A percentile compares a stretch with the other conserved stretches of the same genome.
Evolutionary conservation across 768 basidiomycete species (phyloP).

Genomic region (Hemileccinum impolitum): DNA sequence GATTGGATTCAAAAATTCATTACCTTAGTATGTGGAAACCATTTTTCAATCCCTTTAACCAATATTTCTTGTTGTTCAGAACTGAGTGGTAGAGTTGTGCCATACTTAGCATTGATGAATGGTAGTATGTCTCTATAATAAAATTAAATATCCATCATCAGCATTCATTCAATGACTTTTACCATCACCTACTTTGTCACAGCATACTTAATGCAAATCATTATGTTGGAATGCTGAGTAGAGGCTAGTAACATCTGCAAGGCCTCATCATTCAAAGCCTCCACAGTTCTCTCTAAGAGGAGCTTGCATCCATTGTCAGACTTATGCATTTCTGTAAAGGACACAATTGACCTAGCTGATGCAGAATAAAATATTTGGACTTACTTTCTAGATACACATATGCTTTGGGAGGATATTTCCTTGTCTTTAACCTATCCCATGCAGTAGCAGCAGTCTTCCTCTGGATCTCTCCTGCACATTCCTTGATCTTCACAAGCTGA

Average conservation of each 20-base stretch:
- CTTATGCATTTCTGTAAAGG: neutral
- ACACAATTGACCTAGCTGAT: neutral
- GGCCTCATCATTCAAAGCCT: neutral
- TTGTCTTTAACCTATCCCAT: neutral
- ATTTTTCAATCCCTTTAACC: neutral
- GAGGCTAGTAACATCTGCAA: neutral
- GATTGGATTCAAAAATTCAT: too few relatives aligned
- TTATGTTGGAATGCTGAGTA: too few relatives aligned
- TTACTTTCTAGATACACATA: neutral
- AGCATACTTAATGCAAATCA: neutral
- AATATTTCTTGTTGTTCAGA: neutral
- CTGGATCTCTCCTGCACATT: neutral
- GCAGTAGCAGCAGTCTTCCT: neutral
- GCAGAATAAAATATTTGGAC: neutral
- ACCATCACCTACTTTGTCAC: neutral
- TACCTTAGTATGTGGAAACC: neutral
- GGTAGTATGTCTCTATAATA: too few relatives aligned
- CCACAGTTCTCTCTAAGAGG: neutral
- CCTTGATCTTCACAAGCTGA: neutral
- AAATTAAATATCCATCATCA: too few relatives aligned
- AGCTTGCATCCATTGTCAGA: too few relatives aligned
- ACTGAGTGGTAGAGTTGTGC: too few relatives aligned
- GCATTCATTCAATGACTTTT: neutral
- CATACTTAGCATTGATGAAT: too few relatives aligned
- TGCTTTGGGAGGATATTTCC: neutral